Conservation (phyloP, 2,329 filamentous ascomycete genomes). For the Pseudocercospora crystallina region DNA sequence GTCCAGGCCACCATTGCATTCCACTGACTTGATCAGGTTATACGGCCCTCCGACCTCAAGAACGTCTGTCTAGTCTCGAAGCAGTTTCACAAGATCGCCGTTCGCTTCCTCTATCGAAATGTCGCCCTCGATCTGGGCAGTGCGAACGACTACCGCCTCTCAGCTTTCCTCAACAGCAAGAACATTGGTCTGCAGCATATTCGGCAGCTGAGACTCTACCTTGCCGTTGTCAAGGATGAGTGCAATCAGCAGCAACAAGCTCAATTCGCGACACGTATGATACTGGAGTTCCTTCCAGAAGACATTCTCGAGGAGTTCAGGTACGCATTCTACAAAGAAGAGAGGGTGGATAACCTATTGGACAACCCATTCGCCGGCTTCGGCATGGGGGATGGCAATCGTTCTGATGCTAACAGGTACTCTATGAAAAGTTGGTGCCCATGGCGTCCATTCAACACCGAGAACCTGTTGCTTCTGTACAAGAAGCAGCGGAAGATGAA, state of each 20-base stretch:
- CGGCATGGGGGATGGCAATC: not conserved
- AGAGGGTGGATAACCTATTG: not conserved
- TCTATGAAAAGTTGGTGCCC: conserved; percentile 44
- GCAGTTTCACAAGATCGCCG: conserved; percentile 48
- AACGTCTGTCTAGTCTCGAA: conserved; percentile 49
- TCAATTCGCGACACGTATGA: conserved; percentile 49
- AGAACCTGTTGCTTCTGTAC: conserved; percentile 50
- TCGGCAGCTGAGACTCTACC: conserved; percentile 47
- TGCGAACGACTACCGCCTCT: conserved; percentile 44
- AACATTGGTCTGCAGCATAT: conserved; percentile 51
- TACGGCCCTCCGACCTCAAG: conserved; percentile 49
- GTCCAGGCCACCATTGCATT: not conserved
- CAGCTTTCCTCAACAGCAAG: conserved; percentile 46
- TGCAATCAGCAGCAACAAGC: conserved; percentile 46
- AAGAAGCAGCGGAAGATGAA: conserved; percentile 50
- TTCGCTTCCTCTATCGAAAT: conserved; percentile 47
- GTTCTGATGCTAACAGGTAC: conserved; percentile 25
- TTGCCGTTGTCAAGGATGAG: conserved; percentile 45
- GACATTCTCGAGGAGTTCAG: conserved; percentile 51
- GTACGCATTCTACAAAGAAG: conserved; percentile 19
- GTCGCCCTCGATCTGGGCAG: conserved; percentile 50
- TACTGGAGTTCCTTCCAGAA: conserved; percentile 50
- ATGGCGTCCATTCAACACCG: conserved; percentile 49
- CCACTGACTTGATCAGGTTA: conserved; percentile 35
- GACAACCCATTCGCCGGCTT: not conserved